Evolutionary conservation across 2,329 filamentous ascomycete genomes (phyloP).

Genomic region (Didymella glomerata): DNA sequence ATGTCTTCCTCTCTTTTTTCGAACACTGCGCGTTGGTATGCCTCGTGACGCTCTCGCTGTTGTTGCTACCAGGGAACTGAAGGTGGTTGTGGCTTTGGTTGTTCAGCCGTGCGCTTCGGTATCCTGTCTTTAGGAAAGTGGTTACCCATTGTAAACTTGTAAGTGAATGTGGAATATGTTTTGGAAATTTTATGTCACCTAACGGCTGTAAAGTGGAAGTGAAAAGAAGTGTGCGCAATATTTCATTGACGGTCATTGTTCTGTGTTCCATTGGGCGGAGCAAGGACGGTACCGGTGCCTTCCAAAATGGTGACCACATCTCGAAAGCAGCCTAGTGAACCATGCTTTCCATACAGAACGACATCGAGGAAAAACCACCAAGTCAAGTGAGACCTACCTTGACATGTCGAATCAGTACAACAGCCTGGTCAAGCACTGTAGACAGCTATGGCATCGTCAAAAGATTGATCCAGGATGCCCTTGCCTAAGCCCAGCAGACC

Average conservation of each 20-base stretch:
- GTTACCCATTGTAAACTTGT: background rate
- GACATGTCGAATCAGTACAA: too few species aligned
- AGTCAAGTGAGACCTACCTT: background rate
- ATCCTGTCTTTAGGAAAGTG: background rate
- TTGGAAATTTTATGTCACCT: conserved; percentile 1
- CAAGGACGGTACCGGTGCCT: background rate
- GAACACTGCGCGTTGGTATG: background rate
- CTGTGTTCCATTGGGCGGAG: background rate
- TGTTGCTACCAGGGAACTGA: background rate
- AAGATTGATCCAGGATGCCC: conserved; percentile 27
- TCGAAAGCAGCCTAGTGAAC: too few species aligned
- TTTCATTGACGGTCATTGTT: background rate
- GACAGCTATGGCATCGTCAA: conserved; percentile 32
- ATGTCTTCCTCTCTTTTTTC: background rate
- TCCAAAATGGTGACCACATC: background rate
- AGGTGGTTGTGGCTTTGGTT: background rate
- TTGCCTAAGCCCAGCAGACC: conserved; percentile 23
- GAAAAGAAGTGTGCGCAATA: background rate
- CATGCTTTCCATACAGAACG: too few species aligned
- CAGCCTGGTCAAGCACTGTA: conserved; percentile 21
- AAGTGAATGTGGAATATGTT: conserved; percentile 7
- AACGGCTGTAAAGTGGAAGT: background rate
- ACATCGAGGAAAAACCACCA: background rate
- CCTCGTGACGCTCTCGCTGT: background rate
- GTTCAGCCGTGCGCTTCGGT: background rate